phyloP scores from a whole-genome alignment of 2,329 filamentous ascomycete species.

The Aulographum hederae region DNA sequence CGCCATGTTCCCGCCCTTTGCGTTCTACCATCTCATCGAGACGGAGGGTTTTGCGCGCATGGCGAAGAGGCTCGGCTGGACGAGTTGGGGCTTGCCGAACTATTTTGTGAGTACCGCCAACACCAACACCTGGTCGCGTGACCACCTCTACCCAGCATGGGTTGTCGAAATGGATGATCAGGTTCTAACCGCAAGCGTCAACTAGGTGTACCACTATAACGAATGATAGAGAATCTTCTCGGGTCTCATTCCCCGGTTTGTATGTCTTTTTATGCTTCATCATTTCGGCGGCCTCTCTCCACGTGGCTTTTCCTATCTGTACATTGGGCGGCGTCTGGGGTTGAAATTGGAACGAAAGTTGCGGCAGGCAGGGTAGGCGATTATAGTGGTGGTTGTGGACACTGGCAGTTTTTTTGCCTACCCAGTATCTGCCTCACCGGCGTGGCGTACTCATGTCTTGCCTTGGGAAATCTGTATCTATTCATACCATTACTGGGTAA shows the following conservation, averaged over 20 bases:
- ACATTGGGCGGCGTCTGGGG: conserved; percentile 1
- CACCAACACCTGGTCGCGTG: conserved; percentile 1
- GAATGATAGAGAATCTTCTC: conserved; percentile 34
- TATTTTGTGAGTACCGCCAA: conserved; percentile 57
- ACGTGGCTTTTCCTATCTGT: neutral
- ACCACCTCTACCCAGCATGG: neutral
- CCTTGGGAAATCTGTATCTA: too few species aligned
- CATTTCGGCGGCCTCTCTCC: neutral
- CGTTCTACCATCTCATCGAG: conserved; percentile 94
- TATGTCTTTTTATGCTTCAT: neutral
- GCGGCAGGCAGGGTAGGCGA: too few species aligned
- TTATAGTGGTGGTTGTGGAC: too few species aligned
- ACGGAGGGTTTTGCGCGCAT: conserved; percentile 98
- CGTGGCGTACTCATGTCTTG: too few species aligned
- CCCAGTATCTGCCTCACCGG: too few species aligned
- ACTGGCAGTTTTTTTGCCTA: too few species aligned
- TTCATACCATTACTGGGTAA: too few species aligned
- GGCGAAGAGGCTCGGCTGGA: conserved; percentile 76
- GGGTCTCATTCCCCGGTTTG: neutral
- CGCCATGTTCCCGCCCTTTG: conserved; percentile 93
- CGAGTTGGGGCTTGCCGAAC: conserved; percentile 76
- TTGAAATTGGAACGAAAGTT: too few species aligned
- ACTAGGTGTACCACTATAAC: conserved; percentile 75
- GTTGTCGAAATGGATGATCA: too few species aligned
- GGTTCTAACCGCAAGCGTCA: too few species aligned